A percentile compares a stretch with the other conserved stretches of the same genome.
Conservation (phyloP, 1,139 yeast species). For the Torulaspora pretoriensis region DNA sequence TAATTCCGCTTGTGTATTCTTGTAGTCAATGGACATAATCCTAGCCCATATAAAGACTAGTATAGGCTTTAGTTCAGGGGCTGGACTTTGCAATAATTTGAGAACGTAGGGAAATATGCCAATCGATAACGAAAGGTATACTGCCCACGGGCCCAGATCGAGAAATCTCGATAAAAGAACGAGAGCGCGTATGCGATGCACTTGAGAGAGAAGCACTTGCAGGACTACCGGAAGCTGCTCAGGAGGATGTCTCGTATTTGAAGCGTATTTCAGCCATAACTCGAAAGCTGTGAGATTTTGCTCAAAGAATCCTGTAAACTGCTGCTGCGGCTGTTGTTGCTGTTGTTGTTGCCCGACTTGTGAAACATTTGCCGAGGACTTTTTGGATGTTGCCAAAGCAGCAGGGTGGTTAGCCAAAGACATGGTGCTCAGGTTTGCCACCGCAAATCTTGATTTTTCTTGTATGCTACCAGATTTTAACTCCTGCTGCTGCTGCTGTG, state of each 20-base stretch:
- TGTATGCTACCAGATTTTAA: constrained; percentile 26
- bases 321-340: constrained; percentile 45
- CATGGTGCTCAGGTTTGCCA: constrained; percentile 36
- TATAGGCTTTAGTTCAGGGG: constrained; percentile 91
- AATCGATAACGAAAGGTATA: constrained; percentile 82
- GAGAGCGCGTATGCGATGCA: constrained; percentile 85
- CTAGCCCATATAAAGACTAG: constrained; percentile 96
- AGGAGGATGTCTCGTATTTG: constrained; percentile 80
- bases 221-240: constrained; percentile 92
- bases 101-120: constrained; percentile 96
- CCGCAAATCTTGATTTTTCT: constrained; percentile 31
- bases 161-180: constrained; percentile 78
- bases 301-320: constrained; percentile 90
- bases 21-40: constrained; percentile 91
- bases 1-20: constrained; percentile 85
- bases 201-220: constrained; percentile 89
- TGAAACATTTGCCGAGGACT: constrained; percentile 8
- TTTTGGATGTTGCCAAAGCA: constrained; percentile 14
- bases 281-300: constrained; percentile 96
- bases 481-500: constrained; percentile 22
- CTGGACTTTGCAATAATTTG: constrained; percentile 87
- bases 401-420: constrained; percentile 33
- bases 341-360: constrained; percentile 18
- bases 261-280: constrained; percentile 89
- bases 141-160: constrained; percentile 98